Percentiles rank a stretch among this genome's conserved stretches.
These are phyloP conservation scores for Paraphaeosphaeria minitans DNA, from an alignment of 2,329 filamentous ascomycete genomes.

Conservation along the genomic window DNA sequence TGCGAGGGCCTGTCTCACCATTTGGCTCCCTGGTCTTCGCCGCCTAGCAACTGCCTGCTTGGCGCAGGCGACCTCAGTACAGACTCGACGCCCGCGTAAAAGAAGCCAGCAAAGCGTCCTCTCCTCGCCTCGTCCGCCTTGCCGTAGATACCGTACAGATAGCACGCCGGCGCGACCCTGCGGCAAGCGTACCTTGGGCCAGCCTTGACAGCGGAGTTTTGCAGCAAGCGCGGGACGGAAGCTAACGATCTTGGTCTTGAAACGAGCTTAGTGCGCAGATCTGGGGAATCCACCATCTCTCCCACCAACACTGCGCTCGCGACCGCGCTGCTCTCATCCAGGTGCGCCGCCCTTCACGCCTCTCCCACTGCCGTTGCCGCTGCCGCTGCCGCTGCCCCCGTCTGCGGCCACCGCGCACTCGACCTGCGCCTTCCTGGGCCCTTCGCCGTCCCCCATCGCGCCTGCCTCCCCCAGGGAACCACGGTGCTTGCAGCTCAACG, in stretches of 20 bases:
- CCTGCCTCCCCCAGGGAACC: not conserved
- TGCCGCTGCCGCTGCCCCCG: not conserved
- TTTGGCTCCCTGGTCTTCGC: slow-evolving; percentile 14
- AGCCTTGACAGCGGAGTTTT: slow-evolving; percentile 5
- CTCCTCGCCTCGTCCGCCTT: not conserved
- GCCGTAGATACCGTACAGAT: too few species aligned
- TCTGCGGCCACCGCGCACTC: slow-evolving; percentile 5
- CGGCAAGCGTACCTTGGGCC: not conserved
- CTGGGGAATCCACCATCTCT: slow-evolving; percentile 12
- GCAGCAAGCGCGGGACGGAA: slow-evolving; percentile 10
- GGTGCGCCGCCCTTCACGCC: slow-evolving; percentile 7
- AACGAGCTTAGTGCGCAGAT: slow-evolving; percentile 13
- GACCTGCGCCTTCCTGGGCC: not conserved
- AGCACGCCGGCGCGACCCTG: not conserved
- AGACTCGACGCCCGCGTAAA: not conserved
- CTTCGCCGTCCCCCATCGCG: not conserved
- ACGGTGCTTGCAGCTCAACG: slow-evolving; percentile 9
- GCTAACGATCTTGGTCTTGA: slow-evolving; percentile 6
- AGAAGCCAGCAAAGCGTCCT: not conserved
- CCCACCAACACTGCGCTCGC: slow-evolving; percentile 5
- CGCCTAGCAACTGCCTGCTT: slow-evolving; percentile 9
- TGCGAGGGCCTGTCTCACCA: slow-evolving; percentile 35
- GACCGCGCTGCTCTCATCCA: slow-evolving; percentile 1
- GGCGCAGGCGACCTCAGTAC: slow-evolving; percentile 12
- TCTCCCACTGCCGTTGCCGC: slow-evolving; percentile 8